Conservation (phyloP, 1,284 basidiomycete genomes). For the Cutaneotrichosporon arboriforme region DNA sequence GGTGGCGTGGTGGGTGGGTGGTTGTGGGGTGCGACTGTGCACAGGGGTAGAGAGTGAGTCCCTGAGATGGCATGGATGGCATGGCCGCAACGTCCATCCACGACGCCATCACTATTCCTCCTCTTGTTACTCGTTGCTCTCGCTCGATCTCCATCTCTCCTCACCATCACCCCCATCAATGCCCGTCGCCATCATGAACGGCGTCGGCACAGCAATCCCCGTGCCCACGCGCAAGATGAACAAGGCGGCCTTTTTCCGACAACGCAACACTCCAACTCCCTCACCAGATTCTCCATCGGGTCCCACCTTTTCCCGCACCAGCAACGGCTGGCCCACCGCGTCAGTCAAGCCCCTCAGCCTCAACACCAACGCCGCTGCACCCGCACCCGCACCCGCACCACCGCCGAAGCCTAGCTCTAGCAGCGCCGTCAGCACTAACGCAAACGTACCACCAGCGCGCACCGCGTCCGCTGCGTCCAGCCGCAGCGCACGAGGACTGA, state of each 20-base stretch:
- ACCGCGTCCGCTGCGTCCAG: neutral
- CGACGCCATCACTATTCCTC: neutral
- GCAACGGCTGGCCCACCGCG: neutral
- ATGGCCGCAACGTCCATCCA: neutral
- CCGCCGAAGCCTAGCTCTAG: too few relatives aligned
- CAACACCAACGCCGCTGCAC: too few relatives aligned
- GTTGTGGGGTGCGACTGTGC: too few relatives aligned
- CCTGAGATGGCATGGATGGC: too few relatives aligned
- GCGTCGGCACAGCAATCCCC: slow-evolving; percentile 9
- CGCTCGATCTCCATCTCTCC: neutral
- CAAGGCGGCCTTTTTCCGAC: slow-evolving; percentile 40
- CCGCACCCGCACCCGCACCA: too few relatives aligned
- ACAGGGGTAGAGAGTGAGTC: too few relatives aligned
- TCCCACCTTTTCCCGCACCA: slow-evolving; percentile 1
- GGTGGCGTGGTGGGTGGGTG: too few relatives aligned
- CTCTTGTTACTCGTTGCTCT: neutral
- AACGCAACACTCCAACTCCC: neutral
- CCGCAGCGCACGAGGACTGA: neutral
- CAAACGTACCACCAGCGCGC: neutral
- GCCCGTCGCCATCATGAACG: slow-evolving; percentile 21
- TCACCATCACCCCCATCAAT: slow-evolving; percentile 3
- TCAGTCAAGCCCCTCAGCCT: too few relatives aligned
- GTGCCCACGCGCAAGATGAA: slow-evolving; percentile 20
- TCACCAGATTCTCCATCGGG: neutral
- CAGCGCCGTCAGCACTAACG: neutral